phyloP scores from a whole-genome alignment of 306 rosid species.

The Lathyrus aphaca region DNA sequence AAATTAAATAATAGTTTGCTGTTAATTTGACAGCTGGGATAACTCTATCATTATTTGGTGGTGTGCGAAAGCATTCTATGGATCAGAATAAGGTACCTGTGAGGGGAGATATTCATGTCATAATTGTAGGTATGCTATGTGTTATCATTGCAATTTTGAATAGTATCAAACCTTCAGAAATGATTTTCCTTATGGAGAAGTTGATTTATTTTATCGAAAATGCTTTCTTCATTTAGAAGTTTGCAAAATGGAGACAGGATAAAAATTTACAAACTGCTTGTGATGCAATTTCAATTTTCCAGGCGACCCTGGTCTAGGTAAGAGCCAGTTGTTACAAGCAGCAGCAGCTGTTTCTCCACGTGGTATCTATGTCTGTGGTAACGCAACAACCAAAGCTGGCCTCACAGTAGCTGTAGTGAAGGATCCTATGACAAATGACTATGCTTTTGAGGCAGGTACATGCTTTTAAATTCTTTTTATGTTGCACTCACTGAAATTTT shows the following conservation, averaged over 20 bases:
- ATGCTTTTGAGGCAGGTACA: constrained; percentile 93
- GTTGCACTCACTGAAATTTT: constrained; percentile 26
- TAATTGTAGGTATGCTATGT: constrained; percentile 78
- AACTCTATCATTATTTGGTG: constrained; percentile 84
- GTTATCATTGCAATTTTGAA: constrained; percentile 40
- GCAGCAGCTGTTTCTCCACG: constrained; percentile 91
- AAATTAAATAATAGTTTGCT: constrained; percentile 36
- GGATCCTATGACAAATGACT: constrained; percentile 87
- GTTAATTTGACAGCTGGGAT: constrained; percentile 73
- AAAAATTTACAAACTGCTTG: constrained; percentile 16
- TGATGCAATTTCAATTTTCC: constrained; percentile 41
- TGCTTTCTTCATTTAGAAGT: constrained; percentile 27
- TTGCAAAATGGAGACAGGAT: neutral
- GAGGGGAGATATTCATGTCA: constrained; percentile 93
- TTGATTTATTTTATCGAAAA: constrained; percentile 29
- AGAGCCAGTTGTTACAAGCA: constrained; percentile 94
- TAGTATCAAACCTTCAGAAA: constrained; percentile 31
- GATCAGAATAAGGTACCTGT: constrained; percentile 97
- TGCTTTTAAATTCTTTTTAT: constrained; percentile 29
- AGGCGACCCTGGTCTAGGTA: constrained; percentile 98
- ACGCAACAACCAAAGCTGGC: constrained; percentile 92
- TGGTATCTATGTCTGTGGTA: constrained; percentile 95
- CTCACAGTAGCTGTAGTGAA: constrained; percentile 93
- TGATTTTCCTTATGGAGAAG: constrained; percentile 27
- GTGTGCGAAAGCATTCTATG: constrained; percentile 79